Evolutionary conservation across 129 eudicot genomes (phyloP).

Genomic region (Logfia minima): DNA sequence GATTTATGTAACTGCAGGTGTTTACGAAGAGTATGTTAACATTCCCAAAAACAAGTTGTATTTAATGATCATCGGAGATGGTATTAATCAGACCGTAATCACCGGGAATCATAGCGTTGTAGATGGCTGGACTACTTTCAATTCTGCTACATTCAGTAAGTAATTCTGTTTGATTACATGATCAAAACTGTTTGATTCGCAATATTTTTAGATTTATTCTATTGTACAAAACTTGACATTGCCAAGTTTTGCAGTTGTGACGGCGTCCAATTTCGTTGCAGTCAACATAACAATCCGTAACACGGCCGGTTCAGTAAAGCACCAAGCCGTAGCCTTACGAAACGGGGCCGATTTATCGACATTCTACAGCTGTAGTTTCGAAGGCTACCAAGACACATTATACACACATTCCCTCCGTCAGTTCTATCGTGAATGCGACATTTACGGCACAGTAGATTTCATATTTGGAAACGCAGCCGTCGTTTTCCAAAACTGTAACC

Average conservation of each 20-base stretch:
- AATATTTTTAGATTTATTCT: background rate
- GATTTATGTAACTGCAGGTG: slow-evolving; percentile 70
- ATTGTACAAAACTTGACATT: background rate
- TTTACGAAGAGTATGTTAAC: slow-evolving; percentile 73
- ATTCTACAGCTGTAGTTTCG: slow-evolving; percentile 87
- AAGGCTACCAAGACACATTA: slow-evolving; percentile 87
- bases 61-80: slow-evolving; percentile 86
- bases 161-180: too few relatives aligned
- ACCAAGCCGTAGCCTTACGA: slow-evolving; percentile 86
- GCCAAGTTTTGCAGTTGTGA: slow-evolving; percentile 52
- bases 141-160: slow-evolving; percentile 76
- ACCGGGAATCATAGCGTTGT: slow-evolving; percentile 70
- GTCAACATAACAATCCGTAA: slow-evolving; percentile 74
- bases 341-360: slow-evolving; percentile 84
- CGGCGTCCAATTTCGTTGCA: slow-evolving; percentile 56
- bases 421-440: slow-evolving; percentile 74
- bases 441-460: slow-evolving; percentile 87
- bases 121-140: slow-evolving; percentile 83
- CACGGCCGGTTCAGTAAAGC: slow-evolving; percentile 80
- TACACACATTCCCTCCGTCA: slow-evolving; percentile 85
- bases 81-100: slow-evolving; percentile 74
- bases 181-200: too few relatives aligned
- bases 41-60: slow-evolving; percentile 66
- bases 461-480: slow-evolving; percentile 80
- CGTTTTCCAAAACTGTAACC: slow-evolving; percentile 68